Percentiles rank a stretch among this genome's conserved stretches.
Conservation (phyloP, 306 rosid genomes). For the Alnus glutinosa region DNA sequence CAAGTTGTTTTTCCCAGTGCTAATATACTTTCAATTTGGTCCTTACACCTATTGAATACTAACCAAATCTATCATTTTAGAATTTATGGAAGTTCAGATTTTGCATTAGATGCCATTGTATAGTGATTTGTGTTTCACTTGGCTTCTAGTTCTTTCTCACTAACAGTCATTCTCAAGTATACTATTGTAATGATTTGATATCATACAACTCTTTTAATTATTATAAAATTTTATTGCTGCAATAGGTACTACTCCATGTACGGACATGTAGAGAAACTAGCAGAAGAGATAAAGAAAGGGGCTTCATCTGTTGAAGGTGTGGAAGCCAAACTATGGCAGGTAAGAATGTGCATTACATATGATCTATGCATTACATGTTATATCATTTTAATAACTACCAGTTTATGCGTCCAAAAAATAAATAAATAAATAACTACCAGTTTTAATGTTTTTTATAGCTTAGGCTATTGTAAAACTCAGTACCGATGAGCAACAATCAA, state of each 20-base stretch:
- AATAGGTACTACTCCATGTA: slow-evolving; percentile 92
- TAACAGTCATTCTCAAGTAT: slow-evolving; percentile 12
- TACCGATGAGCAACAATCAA: background rate
- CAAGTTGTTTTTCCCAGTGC: slow-evolving; percentile 2
- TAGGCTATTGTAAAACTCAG: background rate
- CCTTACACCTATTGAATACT: background rate
- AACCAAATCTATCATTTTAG: background rate
- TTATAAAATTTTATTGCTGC: slow-evolving; percentile 18
- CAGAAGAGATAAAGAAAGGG: slow-evolving; percentile 84
- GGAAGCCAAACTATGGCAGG: slow-evolving; percentile 92
- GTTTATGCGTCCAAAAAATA: background rate
- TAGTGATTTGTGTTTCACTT: background rate
- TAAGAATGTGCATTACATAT: slow-evolving; percentile 28
- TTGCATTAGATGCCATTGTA: background rate
- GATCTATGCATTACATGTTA: slow-evolving; percentile 22
- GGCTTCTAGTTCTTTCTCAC: slow-evolving; percentile 10
- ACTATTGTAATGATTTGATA: background rate
- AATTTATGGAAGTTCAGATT: background rate
- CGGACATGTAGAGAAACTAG: slow-evolving; percentile 92
- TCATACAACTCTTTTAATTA: background rate
- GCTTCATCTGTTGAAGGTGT: slow-evolving; percentile 91
- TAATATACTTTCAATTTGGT: background rate
- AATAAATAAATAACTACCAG: background rate
- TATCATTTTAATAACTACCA: background rate
- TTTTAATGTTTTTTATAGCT: background rate